Evolutionary conservation across 179 eudicot genomes (phyloP), one percentile per base, ranked within the genome.

Genomic region (Monotropa hypopitys): DNA sequence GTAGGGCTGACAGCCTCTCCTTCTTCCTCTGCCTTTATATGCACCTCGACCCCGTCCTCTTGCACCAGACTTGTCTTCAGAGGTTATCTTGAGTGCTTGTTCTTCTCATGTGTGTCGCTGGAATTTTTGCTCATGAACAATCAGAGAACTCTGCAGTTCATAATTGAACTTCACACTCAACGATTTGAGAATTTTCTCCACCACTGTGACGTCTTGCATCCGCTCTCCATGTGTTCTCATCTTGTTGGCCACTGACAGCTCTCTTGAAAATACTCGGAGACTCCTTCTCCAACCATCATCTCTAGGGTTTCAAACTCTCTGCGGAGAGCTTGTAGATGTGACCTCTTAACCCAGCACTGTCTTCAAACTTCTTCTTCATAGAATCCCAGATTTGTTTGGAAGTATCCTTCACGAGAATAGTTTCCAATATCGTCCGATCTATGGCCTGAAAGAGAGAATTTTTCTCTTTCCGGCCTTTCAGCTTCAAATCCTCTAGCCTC

Each of bases 41-140:
- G 59, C 4, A 33, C 70, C 70, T 13, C 46, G 21, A 13, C 70
- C 51, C 26, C 61, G 59, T 6, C 78, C 71, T 21, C 72, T 42
- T 61, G 72, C 71, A 23, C 45, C 20, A 1, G 40, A 35, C 40
- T 4, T 8, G 47, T 43, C 47, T 66, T 65, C 46, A 40, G 5
- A 23, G 13, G 56, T 54, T 20, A 74, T 67, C 5, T 79, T 65
- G 43, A 79, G 18, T 2, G 57, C 82, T 18, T 73, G 73, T 33
- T 78, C 77, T 20, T 78, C 81, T 5, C 45, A 47, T 15, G 13
- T 12, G 4, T 0, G 3, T 5, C 46, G n/a, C 0, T 62, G 30
- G 16, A 79, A 62, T 30, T 79, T 72, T 46, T 79, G 53, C 33
- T 79, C 81, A 63, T 79, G 81, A 16, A 73, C 72, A 0, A 73